phyloP scores from a whole-genome alignment of 2,329 filamentous ascomycete species.

The Fusarium illudens region DNA sequence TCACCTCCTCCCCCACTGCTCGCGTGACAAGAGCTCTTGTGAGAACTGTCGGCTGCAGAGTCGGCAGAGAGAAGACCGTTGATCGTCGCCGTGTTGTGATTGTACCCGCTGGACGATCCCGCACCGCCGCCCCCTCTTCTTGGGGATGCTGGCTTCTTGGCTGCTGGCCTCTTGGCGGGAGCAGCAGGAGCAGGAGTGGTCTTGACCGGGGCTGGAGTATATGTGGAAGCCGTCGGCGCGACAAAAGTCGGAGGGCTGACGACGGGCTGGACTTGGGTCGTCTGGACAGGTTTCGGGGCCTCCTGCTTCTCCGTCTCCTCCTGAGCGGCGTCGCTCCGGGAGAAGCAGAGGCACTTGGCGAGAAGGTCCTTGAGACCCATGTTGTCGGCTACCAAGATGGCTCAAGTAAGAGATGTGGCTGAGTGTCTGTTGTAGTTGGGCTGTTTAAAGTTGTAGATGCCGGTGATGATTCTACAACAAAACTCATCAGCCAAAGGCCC shows the following conservation, averaged over 20 bases:
- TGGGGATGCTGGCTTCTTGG: not conserved
- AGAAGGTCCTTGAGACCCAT: conserved; percentile 19
- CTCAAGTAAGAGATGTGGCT: not conserved
- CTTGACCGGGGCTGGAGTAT: not conserved
- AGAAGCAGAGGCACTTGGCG: conserved; percentile 3
- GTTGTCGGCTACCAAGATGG: not conserved
- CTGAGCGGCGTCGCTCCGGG: not conserved
- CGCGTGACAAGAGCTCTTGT: not conserved
- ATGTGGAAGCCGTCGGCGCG: not conserved
- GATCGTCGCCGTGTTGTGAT: not conserved
- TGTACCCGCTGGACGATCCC: not conserved
- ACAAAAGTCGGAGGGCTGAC: not conserved
- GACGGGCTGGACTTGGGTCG: not conserved
- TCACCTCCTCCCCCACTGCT: not conserved
- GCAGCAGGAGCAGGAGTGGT: not conserved
- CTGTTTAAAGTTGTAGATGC: not conserved
- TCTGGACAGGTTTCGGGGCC: not conserved
- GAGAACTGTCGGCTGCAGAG: not conserved
- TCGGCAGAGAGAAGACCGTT: not conserved
- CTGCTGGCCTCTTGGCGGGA: not conserved
- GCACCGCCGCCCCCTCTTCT: not conserved
- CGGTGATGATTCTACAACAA: not conserved
- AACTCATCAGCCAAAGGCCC: not conserved
- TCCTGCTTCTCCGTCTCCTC: conserved; percentile 4
- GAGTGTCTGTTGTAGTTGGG: too few species aligned